These are phyloP conservation scores for Metschnikowia bowlesiae DNA, from an alignment of 805 yeast genomes.

Conservation along the genomic window DNA sequence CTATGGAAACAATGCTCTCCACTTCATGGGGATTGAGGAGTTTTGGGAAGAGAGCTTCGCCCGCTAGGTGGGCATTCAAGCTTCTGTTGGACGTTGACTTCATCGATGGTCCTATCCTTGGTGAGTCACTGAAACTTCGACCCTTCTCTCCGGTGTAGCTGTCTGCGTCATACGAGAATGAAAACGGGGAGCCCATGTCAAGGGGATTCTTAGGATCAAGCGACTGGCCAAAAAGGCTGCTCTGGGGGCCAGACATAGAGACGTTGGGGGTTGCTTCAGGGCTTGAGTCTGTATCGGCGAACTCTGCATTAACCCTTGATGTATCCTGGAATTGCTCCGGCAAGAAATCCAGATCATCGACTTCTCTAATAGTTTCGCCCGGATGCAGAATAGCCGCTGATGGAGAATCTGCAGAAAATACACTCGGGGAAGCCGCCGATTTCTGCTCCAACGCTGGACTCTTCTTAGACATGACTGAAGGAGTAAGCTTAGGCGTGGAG, in stretches of 20 bases:
- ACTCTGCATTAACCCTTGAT: constrained; percentile 4
- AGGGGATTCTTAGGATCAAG: constrained; percentile 7
- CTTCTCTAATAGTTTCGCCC: constrained; percentile 17
- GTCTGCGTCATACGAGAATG: constrained; percentile 16
- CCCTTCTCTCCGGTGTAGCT: not conserved
- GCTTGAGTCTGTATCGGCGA: not conserved
- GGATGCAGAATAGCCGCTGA: constrained; percentile 7
- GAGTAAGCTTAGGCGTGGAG: not conserved
- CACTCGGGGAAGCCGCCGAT: constrained; percentile 3
- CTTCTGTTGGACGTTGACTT: constrained; percentile 1
- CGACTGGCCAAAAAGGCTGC: constrained; percentile 9
- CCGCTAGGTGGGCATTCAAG: constrained; percentile 26
- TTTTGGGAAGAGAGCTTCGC: constrained; percentile 67
- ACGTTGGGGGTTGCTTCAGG: not conserved
- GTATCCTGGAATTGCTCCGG: constrained; percentile 8
- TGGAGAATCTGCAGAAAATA: constrained; percentile 8
- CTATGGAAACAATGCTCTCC: constrained; percentile 68
- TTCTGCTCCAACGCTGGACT: not conserved
- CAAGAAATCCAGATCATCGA: constrained; percentile 18
- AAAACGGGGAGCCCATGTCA: constrained; percentile 31
- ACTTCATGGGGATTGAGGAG: constrained; percentile 63
- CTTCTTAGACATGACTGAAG: not conserved
- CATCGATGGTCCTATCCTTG: not conserved
- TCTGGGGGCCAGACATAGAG: not conserved
- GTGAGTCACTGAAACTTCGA: not conserved